Base-by-base conservation (phyloP, 73 alveolate species). In the Effrenium voratum region DNA sequence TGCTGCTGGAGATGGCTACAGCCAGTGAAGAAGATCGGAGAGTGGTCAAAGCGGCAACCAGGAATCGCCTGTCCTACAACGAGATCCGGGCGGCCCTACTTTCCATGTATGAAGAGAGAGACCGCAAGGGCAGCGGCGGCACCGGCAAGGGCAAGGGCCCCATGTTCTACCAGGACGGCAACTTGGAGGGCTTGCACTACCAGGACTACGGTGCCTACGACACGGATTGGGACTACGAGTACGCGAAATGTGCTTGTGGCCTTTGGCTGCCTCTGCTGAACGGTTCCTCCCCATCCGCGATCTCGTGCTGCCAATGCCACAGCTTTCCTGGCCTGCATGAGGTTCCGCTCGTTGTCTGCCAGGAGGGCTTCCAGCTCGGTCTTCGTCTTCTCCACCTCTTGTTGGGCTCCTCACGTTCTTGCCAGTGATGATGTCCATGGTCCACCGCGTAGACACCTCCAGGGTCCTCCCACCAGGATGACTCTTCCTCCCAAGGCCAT, bases 231-330 rank as follows among this genome's bases (percentile, higher is more conserved):
- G 91, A 79, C 10, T 43, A 26, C 34, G n/a, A n/a, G 45, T 44
- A 79, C 8, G 43, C 91, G 44, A 68, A 79, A 30, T n/a, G 24
- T 8, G 45, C 45, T 12, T 52, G 63, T 52, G 5, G 45, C 28
- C 15, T 1, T 44, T 46, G 1, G 10, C 10, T 63, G 77, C 26
- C 10, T 32, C 1, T 44, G 15, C 46, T 30, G 8, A 15, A 32
- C 3, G 34, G 44, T 46, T 79, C 93, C 93, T 83, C 36, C 49
- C 93, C 93, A 83, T 0, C 93, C 93, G 2, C 93, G 75, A 36
- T 83, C 93, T 5, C 50, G 47, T 15, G 75, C 77, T 2, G 93
- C 93, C 26, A 45, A 52, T 10, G 93, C 91, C 5, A 83, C 93
- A 3, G 93, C 93, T 16, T 50, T 47, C 24, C 93, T 38, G 88